Percentiles rank a stretch among this genome's conserved stretches.
phyloP scores from a whole-genome alignment of 2,329 filamentous ascomycete species.

The Apiospora rasikravindrae region DNA sequence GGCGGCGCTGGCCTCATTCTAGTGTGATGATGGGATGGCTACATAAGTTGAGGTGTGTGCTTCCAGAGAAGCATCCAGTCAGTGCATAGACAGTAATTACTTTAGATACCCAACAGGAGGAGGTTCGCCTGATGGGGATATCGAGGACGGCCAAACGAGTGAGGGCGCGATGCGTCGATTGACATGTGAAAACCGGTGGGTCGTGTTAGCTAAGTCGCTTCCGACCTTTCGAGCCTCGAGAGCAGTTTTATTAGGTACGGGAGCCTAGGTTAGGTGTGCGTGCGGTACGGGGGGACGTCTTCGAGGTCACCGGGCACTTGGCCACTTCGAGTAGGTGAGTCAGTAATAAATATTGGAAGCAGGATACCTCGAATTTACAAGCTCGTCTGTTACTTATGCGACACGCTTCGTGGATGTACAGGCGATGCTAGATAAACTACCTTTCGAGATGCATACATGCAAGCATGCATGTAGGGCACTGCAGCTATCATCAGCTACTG shows the following conservation, averaged over 20 bases:
- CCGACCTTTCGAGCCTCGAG: neutral
- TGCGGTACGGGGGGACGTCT: neutral
- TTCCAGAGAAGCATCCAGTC: neutral
- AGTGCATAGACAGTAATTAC: neutral
- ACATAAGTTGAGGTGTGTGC: neutral
- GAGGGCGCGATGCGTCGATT: neutral
- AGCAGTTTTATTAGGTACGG: neutral
- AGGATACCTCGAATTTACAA: neutral
- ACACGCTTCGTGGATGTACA: neutral
- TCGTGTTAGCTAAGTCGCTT: neutral
- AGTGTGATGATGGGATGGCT: conserved; percentile 12
- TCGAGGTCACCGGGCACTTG: neutral
- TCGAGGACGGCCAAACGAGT: neutral
- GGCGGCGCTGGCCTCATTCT: conserved; percentile 6
- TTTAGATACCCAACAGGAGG: neutral
- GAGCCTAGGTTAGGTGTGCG: neutral
- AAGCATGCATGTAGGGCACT: neutral
- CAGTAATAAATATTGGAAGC: neutral
- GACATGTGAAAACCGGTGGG: conserved; percentile 11
- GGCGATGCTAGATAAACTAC: neutral
- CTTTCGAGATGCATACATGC: neutral
- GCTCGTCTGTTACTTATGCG: neutral
- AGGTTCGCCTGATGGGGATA: neutral
- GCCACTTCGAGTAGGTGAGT: conserved; percentile 1
- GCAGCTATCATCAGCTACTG: neutral